Evolutionary conservation across 176 grass and related monocot genomes (phyloP).

Genomic region (Tillandsia fasciculata): DNA sequence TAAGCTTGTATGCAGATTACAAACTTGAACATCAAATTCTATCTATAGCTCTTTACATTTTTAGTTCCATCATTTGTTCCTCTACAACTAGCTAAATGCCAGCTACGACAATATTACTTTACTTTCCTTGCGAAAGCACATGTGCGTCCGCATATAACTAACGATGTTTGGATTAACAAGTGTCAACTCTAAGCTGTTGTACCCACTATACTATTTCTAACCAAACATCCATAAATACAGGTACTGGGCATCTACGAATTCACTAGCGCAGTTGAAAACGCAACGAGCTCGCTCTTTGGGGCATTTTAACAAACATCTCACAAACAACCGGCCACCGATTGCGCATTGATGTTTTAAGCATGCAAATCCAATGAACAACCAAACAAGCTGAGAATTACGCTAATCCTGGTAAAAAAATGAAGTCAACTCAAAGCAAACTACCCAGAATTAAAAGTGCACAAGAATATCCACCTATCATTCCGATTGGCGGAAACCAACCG

Average conservation of each 20-base stretch:
- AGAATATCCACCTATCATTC: neutral
- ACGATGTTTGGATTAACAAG: too few species aligned
- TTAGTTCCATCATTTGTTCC: too few species aligned
- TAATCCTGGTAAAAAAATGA: too few species aligned
- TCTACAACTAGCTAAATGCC: too few species aligned
- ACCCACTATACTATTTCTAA: neutral
- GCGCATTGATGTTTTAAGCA: neutral
- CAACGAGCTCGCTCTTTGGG: neutral
- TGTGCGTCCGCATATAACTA: too few species aligned
- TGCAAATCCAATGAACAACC: neutral
- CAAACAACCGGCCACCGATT: neutral
- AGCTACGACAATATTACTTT: too few species aligned
- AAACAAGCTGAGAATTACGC: neutral
- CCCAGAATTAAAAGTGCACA: too few species aligned
- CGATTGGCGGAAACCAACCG: neutral
- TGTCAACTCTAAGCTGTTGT: neutral
- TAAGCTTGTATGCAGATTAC: too few species aligned
- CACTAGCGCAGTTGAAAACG: neutral
- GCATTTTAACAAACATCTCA: neutral
- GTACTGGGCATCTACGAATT: neutral
- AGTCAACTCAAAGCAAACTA: too few species aligned
- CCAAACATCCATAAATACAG: neutral
- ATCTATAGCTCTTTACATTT: too few species aligned
- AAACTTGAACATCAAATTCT: too few species aligned
- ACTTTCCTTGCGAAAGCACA: too few species aligned